Base-by-base conservation (phyloP, 1,284 basidiomycete genomes). In the Ustilago hordei region DNA sequence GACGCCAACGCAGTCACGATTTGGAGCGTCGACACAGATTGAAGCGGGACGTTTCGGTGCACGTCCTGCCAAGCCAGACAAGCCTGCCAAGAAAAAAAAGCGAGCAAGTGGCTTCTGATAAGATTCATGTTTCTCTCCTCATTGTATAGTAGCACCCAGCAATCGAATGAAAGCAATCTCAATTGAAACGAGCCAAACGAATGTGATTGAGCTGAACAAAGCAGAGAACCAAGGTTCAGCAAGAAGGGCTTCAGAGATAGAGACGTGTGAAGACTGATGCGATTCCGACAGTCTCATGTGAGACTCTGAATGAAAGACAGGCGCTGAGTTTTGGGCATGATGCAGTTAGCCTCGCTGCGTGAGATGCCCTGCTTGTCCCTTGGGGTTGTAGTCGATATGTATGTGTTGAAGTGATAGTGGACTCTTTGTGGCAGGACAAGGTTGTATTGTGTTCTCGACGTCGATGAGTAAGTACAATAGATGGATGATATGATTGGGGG, bases 381-480 rank as follows among this genome's bases (percentile, higher is more conserved):
- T 67, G 6, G 80, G 78, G 36, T 84, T 83, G 79, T 84, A 84
- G 53, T 84, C 82, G 3, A 84, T 65, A 52, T 84, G 82, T 15
- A 84, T 19, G 1, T 19, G 19, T 19, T 19, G 19, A 19, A 19
- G 19, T 19, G 19, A 19, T 19, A 19, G 1, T 19, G 19, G 19
- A 19, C 19, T 19, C 19, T 19, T 19, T 19, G 19, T 19, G 19
- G 19, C 19, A 19, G 19, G 19, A 19, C 19, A 19, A 19, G 19
- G 1, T 19, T 19, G 19, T 19, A 19, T 19, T 19, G 19, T 19
- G 19, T 19, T 19, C 19, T 19, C 19, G 19, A 19, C 19, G 19
- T 19, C 19, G 19, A 1, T 19, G 19, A 19, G 19, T 19, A 19
- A 19, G 19, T 19, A 19, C 19, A 19, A 19, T 19, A 19, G 19